A percentile compares a stretch with the other conserved stretches of the same genome.
Conservation (phyloP, 73 alveolate species). For the Paramecium tetraurelia region DNA sequence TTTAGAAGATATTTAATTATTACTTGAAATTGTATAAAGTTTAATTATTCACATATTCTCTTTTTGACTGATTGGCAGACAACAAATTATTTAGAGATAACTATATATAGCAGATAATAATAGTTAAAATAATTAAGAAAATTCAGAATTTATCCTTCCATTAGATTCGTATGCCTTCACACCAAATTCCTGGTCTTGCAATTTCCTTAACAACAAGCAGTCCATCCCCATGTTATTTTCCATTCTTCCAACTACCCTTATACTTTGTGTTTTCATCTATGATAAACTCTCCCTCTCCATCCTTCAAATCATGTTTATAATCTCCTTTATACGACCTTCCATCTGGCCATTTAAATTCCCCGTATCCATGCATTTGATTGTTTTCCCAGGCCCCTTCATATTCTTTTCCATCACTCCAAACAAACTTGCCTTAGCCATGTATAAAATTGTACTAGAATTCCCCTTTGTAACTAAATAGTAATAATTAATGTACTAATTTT, state of each 20-base stretch:
- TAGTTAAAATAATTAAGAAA: not conserved
- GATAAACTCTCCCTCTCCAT: constrained; percentile 53
- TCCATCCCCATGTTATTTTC: constrained; percentile 63
- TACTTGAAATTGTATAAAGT: no score
- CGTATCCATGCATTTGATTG: constrained; percentile 47
- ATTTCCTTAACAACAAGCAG: not conserved
- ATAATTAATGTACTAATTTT: not conserved
- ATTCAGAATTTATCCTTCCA: constrained; percentile 8
- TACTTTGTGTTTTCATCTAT: constrained; percentile 8
- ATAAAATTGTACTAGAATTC: not conserved
- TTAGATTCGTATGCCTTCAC: not conserved
- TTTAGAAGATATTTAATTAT: no score
- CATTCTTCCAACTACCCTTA: constrained; percentile 60
- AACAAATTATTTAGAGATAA: not conserved
- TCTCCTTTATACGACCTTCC: constrained; percentile 31
- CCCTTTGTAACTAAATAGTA: constrained; percentile 10
- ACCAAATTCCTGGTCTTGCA: not conserved
- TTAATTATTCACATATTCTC: not conserved
- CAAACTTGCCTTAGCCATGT: constrained; percentile 24
- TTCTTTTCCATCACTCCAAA: constrained; percentile 44
- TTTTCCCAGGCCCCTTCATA: constrained; percentile 53
- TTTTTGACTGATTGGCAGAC: not conserved
- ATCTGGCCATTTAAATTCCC: constrained; percentile 59
- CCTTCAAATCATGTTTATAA: constrained; percentile 38
- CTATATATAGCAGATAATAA: not conserved